Base-by-base conservation (phyloP, 805 yeast genomes). In the Kuraishia capsulata region DNA sequence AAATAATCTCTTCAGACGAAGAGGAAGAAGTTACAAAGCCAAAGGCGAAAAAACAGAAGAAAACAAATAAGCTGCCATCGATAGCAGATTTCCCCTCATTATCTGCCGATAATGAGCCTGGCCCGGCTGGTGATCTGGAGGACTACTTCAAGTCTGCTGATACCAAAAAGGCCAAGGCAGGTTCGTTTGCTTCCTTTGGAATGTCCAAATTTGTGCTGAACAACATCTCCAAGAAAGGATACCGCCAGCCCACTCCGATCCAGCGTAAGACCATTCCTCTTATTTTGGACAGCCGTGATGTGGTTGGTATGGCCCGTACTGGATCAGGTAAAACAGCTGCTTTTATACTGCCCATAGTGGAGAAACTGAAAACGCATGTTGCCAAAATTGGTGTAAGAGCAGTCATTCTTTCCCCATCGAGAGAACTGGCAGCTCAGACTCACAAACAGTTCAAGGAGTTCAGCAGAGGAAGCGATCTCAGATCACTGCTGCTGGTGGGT, bases 291-390 rank as follows among this genome's bases (percentile, higher is more conserved):
- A 82, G 78, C 39, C 71, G 94, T 53, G 98, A 92, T 62, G 95
- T 92, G 31, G 98, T 92, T 13, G 99, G 97, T 55, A 92, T 92
- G 99, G 99, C 99, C 13, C 74, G 99, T 54, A 92, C 99, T 0
- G 99, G 99, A 52, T 85, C 96, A 20, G 99, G 99, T 69, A 92
- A 92, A 56, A 92, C 99, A 0, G 98, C 98, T 6, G 97, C 98
- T 1, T 92, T 92, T 56, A 73, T 86, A 17, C 63, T 92, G 39
- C 99, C 99, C 3, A 69, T 92, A 66, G 70, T 92, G 46, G 97
- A 92, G 50, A 80, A 75, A 53, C 68, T 90, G 48, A 86, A 85
- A 57, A 60, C 77, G 2, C 97, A 90, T 56, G 76, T 84, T 33
- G 88, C 95, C 23, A 83, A 78, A 54, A 81, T 84, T 33, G 98